Evolutionary conservation across 495 filamentous ascomycete genomes (phyloP), one percentile per base, ranked within the genome.

Genomic region (Penicillium desertorum): DNA sequence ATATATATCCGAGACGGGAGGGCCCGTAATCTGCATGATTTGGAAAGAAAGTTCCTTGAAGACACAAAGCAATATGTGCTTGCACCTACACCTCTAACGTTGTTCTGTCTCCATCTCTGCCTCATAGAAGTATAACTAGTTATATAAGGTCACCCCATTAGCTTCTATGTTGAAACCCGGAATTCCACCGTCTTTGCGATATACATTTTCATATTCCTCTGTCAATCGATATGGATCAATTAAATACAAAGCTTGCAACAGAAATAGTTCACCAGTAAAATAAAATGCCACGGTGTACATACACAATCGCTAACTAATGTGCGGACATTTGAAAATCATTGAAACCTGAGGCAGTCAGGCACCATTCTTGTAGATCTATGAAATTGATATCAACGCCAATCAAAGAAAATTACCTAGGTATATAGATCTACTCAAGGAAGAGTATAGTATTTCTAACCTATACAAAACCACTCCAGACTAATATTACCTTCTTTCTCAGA

Each of bases 261-360:
- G 22, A 11, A 29, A 19, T 34, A 17, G 11, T 20, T 27, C 2
- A 29, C 23, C 37, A 29, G 43, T 16, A 4, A 41, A 42, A 9
- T 30, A 2, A 53, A 36, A 54, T 29, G 53, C 53, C 53, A 55
- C 42, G 10, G 43, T 55, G 43, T 53, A 53, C 23, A 22, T 53
- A 53, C 36, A 22, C 50, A 19, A 22, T 54, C 41, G 42, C 20
- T 17, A 45, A 30, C 42, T 19, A 45, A 37, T 45, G 30, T 37
- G 46, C 43, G 29, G 37, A 51, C 22, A 17, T 27, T 32, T 4
- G 22, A 32, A 44, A 32, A 45, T 27, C 8, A 36, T 45, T 22
- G 45, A 54, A n/a, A 52, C 54, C 55, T 64, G 54, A 64, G 62
- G 62, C 62, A 51, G 0, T 29, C 17, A 56, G 22, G 3, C 32